Evolutionary conservation across 2,329 filamentous ascomycete genomes (phyloP), one percentile per base, ranked within the genome.

Genomic region (Talaromyces atroroseus): DNA sequence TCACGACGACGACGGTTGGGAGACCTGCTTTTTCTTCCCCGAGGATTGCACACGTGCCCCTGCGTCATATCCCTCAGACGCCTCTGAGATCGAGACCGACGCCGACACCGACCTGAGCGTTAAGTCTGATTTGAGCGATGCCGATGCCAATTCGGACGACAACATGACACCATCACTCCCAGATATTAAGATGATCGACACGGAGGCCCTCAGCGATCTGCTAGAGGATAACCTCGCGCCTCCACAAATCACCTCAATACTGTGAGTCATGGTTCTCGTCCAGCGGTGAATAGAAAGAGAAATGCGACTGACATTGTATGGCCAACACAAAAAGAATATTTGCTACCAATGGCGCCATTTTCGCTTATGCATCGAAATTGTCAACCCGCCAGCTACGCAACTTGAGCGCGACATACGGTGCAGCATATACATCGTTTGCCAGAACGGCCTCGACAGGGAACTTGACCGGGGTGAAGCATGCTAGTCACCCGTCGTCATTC

Each of bases 1-100:
- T 68, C 64, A 73, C 63, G 73, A 75, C 63, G 64, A 71, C 42
- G 72, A 74, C 57, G 74, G 73, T 54, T 64, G 64, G 56, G 73
- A 75, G 49, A 75, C 74, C 58, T 72, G 67, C 56, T 75, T 75
- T 62, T 74, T 75, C 61, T 75, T 74, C 40, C 73, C 72, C 10
- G 73, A 75, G 62, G 73, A 75, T 58, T 75, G 71, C 63, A 69
- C 69, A 50, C 74, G 68, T 61, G 68, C 71, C 16, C 71, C 71
- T 14, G 65, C 68, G 53, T 52, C n/a, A n/a, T n/a, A 42, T 45
- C 38, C 53, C 12, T 36, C 46, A 12, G 38, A 48, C 18, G 34
- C 26, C 26, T 57, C 40, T 46, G 50, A 58, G 18, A 58, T 50
- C 11, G 56, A 58, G 36, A 46, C 50, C 5, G 65, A 67, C 55